Percentiles rank a stretch among this genome's conserved stretches.
These are phyloP conservation scores for Solanum hybrid DNA, from an alignment of 305 asterid species.

Conservation along the genomic window DNA sequence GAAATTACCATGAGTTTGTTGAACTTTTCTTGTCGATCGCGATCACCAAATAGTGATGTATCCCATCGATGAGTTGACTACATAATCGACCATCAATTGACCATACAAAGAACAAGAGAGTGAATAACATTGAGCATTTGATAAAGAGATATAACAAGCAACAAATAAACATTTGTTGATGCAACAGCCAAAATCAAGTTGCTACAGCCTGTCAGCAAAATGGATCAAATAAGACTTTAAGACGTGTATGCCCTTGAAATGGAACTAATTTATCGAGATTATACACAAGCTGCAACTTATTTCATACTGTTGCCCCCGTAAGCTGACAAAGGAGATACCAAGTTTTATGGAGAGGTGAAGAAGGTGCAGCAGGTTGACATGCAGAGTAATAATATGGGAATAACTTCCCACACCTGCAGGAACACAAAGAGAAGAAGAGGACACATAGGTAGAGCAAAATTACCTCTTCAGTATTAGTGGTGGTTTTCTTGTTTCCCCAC, in stretches of 20 bases:
- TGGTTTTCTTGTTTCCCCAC: conserved; percentile 87
- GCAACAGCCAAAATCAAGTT: not conserved
- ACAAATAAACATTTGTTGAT: not conserved
- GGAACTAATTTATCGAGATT: not conserved
- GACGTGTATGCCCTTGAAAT: not conserved
- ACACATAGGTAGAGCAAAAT: conserved; percentile 3
- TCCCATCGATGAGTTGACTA: conserved; percentile 86
- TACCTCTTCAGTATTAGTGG: conserved; percentile 70
- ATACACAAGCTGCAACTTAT: not conserved
- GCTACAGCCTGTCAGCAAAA: not conserved
- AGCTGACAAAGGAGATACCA: not conserved
- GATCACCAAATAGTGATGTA: conserved; percentile 67
- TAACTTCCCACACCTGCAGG: not conserved
- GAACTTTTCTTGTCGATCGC: conserved; percentile 91
- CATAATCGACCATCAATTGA: conserved; percentile 20
- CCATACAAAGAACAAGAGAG: conserved; percentile 33
- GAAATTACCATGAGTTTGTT: conserved; percentile 96
- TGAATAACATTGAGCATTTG: conserved; percentile 25
- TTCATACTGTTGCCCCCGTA: not conserved
- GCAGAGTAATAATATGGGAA: not conserved
- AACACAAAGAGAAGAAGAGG: not conserved
- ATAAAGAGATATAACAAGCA: not conserved
- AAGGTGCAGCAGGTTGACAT: not conserved
- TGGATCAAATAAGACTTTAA: not conserved
- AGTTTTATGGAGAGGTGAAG: not conserved